Percentiles rank a stretch among this genome's conserved stretches.
These are phyloP conservation scores for Syncephalastrum contaminatum DNA, from an alignment of 371 early-diverging fungal species.

Conservation along the genomic window DNA sequence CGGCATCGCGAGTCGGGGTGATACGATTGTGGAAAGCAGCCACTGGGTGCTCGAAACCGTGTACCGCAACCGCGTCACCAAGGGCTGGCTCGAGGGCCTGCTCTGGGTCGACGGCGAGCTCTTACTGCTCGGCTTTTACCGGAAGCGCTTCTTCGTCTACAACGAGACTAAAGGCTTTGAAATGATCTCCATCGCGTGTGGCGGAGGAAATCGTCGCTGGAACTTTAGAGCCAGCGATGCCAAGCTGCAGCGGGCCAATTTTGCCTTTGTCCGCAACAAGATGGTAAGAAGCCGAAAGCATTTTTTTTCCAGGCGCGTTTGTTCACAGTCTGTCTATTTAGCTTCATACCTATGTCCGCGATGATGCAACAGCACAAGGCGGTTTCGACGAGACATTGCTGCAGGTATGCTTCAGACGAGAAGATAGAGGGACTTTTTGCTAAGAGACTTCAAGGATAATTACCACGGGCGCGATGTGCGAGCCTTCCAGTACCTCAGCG, in stretches of 20 bases:
- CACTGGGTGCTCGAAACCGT: conserved; percentile 52
- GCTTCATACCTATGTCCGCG: conserved; percentile 49
- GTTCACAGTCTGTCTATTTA: conserved; percentile 4
- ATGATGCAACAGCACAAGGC: conserved; percentile 38
- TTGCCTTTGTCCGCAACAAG: conserved; percentile 57
- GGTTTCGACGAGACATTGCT: conserved; percentile 51
- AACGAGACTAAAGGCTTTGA: conserved; percentile 58
- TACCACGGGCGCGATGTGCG: conserved; percentile 64
- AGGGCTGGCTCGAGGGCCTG: conserved; percentile 68
- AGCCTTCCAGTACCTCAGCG: conserved; percentile 35
- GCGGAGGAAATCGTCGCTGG: conserved; percentile 64
- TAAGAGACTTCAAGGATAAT: conserved; percentile 20
- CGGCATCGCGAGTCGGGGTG: conserved; percentile 39
- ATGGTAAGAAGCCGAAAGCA: conserved; percentile 21
- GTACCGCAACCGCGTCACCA: conserved; percentile 66
- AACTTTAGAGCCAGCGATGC: conserved; percentile 49
- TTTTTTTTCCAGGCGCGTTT: neutral
- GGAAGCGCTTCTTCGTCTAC: conserved; percentile 70
- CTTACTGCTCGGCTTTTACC: conserved; percentile 67
- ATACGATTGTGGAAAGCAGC: conserved; percentile 23
- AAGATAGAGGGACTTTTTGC: neutral
- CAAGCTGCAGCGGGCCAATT: conserved; percentile 43
- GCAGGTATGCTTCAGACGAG: conserved; percentile 18
- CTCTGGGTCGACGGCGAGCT: conserved; percentile 56
- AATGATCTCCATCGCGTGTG: conserved; percentile 58